Base-by-base conservation (phyloP, 192 early-diverging fungal species). In the Rhizophagus clarus region DNA sequence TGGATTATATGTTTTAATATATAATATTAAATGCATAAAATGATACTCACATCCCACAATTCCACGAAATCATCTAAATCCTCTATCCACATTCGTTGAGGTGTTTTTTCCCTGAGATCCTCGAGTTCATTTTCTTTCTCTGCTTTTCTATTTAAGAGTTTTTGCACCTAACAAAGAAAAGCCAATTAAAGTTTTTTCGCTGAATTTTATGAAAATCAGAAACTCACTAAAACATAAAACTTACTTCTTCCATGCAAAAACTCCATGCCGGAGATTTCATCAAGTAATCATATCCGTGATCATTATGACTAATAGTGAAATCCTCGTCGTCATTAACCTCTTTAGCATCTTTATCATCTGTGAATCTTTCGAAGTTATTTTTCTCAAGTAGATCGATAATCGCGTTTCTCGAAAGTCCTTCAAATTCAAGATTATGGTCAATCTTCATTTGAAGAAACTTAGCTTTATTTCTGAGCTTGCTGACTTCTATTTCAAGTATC, bases 371-470 rank as follows among this genome's bases (percentile, higher is more conserved):
- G 74, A 97, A 96, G 17, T 89, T 87, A 24, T 93, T 87, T 22
- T 79, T 78, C 20, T 89, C 85, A 82, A 99, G 87, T 51, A 97
- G 94, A 34, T 88, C 83, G 34, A 96, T 81, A 11, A 98, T 85
- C 0, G 92, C 92, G 2, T 82, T 81, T 83, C 93, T 92, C 89
- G 96, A 97, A 81, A 94, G 91, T 81, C 98, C 97, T 79, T 94
- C 90, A 40, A 97, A 93, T 31, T 89, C 79, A 10, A 99, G 88
- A 72, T 92, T 91, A 49, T 92, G 92, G n/a, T 93, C 83, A 73
- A 98, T 95, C 71, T 98, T 96, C 87, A 97, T 95, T 90, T 83
- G 37, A 51, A 98, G 93, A 73, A 99, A 99, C 11, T 92, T 89
- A 20, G 92, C 92, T 78, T 94, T 94, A 86, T 97, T 97, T 74